phyloP scores from a whole-genome alignment of 2,329 filamentous ascomycete species.

The Aspergillus sp. region DNA sequence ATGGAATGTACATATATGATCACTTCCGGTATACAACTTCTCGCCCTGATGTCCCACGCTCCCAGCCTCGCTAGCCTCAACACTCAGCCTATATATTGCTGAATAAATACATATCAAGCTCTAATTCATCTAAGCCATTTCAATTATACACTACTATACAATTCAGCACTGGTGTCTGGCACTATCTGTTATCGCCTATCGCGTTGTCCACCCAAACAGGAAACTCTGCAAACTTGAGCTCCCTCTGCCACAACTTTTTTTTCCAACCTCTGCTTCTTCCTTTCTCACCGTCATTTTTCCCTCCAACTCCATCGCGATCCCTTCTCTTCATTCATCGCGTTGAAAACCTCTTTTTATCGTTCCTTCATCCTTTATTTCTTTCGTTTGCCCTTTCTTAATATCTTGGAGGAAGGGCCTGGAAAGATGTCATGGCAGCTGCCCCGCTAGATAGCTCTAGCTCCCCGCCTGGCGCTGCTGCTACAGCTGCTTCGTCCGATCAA shows the following conservation, averaged over 20 bases:
- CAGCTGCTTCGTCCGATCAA: slow-evolving; percentile 23
- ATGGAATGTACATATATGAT: too few species aligned
- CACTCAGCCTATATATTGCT: too few species aligned
- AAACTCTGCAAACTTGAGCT: neutral
- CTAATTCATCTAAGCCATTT: too few species aligned
- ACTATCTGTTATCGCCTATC: neutral
- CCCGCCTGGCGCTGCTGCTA: slow-evolving; percentile 30
- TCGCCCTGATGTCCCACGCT: too few species aligned
- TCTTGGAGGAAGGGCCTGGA: slow-evolving; percentile 9
- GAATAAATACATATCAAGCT: too few species aligned
- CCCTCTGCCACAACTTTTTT: neutral
- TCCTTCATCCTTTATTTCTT: slow-evolving; percentile 2
- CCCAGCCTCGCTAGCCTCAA: too few species aligned
- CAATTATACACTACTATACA: neutral
- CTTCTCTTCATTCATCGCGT: slow-evolving; percentile 4
- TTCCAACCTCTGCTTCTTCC: neutral
- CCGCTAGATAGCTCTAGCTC: slow-evolving; percentile 41
- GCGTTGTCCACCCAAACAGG: neutral
- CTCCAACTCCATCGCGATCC: slow-evolving; percentile 12
- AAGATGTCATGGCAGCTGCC: slow-evolving; percentile 42
- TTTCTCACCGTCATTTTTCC: neutral
- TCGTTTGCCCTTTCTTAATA: slow-evolving; percentile 1
- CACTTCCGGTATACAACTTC: too few species aligned
- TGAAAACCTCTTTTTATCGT: slow-evolving; percentile 1
- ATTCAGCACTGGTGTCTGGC: neutral